Evolutionary conservation across 805 yeast genomes (phyloP).

Genomic region (Sugiyamaella chiloensis): DNA sequence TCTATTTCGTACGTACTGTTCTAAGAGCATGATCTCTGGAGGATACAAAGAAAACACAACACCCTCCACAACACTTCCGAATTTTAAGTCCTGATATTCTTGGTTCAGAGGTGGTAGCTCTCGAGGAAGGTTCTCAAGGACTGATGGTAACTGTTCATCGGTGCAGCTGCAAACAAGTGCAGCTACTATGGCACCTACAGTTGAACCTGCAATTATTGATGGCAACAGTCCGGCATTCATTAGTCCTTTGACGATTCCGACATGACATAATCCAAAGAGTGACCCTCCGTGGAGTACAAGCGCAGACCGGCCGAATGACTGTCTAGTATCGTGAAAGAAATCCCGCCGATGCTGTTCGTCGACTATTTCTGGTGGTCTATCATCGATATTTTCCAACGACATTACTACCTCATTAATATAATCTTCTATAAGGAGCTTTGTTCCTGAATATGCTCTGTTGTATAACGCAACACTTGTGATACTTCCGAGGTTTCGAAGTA

Average conservation of each 20-base stretch:
- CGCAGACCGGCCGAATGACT: slow-evolving; percentile 88
- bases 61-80: slow-evolving; percentile 60
- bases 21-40: slow-evolving; percentile 75
- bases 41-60: slow-evolving; percentile 79
- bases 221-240: slow-evolving; percentile 74
- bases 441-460: slow-evolving; percentile 81
- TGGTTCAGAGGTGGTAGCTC: slow-evolving; percentile 24
- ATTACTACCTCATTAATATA: slow-evolving; percentile 73
- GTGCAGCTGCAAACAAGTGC: slow-evolving; percentile 73
- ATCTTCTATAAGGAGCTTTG: slow-evolving; percentile 84
- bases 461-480: slow-evolving; percentile 76
- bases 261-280: slow-evolving; percentile 86
- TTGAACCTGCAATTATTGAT: slow-evolving; percentile 82
- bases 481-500: slow-evolving; percentile 87
- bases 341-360: slow-evolving; percentile 54
- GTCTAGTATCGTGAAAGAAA: slow-evolving; percentile 82
- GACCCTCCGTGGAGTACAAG: slow-evolving; percentile 93
- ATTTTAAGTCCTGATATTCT: slow-evolving; percentile 21
- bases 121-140: slow-evolving; percentile 33
- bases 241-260: slow-evolving; percentile 89
- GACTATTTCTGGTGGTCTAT: slow-evolving; percentile 24
- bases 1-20: slow-evolving; percentile 69
- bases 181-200: slow-evolving; percentile 92
- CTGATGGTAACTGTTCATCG: slow-evolving; percentile 56
- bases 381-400: slow-evolving; percentile 60